phyloP scores from a whole-genome alignment of 2,329 filamentous ascomycete species.

The Aspergillus pseudonomiae region DNA sequence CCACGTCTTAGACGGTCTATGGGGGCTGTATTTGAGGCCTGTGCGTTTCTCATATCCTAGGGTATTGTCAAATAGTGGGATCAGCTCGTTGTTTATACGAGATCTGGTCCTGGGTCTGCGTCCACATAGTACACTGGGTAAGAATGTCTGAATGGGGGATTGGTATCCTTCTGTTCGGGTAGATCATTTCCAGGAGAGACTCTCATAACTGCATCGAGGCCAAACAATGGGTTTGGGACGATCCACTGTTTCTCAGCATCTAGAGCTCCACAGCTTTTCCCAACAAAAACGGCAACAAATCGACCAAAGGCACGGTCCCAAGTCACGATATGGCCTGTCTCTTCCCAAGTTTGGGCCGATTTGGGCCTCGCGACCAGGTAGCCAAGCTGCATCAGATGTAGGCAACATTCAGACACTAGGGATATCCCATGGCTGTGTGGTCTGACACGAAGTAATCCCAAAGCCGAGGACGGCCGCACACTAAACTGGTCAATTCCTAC shows the following conservation, averaged over 20 bases:
- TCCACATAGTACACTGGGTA: slow-evolving; percentile 28
- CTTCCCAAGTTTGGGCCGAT: slow-evolving; percentile 27
- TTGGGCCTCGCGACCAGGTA: slow-evolving; percentile 31
- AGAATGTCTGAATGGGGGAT: slow-evolving; percentile 7
- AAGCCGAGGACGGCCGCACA: slow-evolving; percentile 24
- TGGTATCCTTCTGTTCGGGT: neutral
- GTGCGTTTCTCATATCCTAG: neutral
- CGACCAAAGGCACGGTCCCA: slow-evolving; percentile 37
- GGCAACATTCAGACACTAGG: slow-evolving; percentile 20
- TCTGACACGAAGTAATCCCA: slow-evolving; percentile 38
- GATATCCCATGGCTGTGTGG: slow-evolving; percentile 25
- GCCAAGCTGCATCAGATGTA: slow-evolving; percentile 43
- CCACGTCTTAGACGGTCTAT: neutral
- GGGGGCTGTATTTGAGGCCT: neutral
- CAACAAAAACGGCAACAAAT: slow-evolving; percentile 36
- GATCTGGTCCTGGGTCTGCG: slow-evolving; percentile 28
- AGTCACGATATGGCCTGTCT: slow-evolving; percentile 40
- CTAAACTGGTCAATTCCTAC: slow-evolving; percentile 13
- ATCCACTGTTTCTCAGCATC: neutral
- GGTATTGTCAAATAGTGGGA: no score
- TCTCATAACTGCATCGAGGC: slow-evolving; percentile 15
- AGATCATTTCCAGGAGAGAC: slow-evolving; percentile 9
- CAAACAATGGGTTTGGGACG: slow-evolving; percentile 2
- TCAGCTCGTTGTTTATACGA: slow-evolving; percentile 11
- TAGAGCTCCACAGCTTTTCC: slow-evolving; percentile 18